Percentiles rank a stretch among this genome's conserved stretches.
Conservation (phyloP, 2,329 filamentous ascomycete species). For the Fusarium poae region DNA sequence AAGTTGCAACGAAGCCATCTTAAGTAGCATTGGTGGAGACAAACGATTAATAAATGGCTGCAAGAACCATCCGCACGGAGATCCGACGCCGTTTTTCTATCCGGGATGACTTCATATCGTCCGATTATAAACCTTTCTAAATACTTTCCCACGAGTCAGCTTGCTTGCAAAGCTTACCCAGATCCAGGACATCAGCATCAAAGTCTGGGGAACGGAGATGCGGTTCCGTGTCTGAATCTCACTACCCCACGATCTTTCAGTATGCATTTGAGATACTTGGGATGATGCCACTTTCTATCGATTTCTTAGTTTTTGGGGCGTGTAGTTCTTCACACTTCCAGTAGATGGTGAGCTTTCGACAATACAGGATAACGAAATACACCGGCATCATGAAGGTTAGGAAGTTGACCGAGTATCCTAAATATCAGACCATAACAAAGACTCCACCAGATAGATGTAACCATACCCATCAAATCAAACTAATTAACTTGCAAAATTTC, state of each 20-base stretch:
- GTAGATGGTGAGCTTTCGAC: rapidly evolving
- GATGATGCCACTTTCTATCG: conserved; percentile 14
- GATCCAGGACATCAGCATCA: not conserved
- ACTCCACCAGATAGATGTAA: conserved; percentile 12
- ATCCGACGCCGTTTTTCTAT: conserved; percentile 11
- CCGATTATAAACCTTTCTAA: not conserved
- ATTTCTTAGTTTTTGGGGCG: not conserved
- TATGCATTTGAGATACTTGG: conserved; percentile 16
- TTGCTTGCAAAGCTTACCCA: not conserved
- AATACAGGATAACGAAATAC: not conserved
- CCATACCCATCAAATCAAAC: not conserved
- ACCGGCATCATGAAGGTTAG: not conserved
- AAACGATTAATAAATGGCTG: not conserved
- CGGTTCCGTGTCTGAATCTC: conserved; percentile 23
- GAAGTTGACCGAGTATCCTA: conserved; percentile 21
- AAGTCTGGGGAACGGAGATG: conserved; percentile 10
- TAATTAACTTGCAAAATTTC: not conserved
- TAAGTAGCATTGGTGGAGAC: too few species aligned
- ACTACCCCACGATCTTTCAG: conserved; percentile 8
- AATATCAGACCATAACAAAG: conserved; percentile 1
- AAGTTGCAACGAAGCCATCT: not conserved
- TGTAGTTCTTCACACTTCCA: not conserved
- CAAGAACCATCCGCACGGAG: conserved; percentile 11
- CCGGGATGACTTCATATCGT: not conserved
- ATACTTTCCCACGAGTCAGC: not conserved